Evolutionary conservation across 106 monocot species (phyloP), one percentile per base, ranked within the genome.

Genomic region (Ottelia alismoides): DNA sequence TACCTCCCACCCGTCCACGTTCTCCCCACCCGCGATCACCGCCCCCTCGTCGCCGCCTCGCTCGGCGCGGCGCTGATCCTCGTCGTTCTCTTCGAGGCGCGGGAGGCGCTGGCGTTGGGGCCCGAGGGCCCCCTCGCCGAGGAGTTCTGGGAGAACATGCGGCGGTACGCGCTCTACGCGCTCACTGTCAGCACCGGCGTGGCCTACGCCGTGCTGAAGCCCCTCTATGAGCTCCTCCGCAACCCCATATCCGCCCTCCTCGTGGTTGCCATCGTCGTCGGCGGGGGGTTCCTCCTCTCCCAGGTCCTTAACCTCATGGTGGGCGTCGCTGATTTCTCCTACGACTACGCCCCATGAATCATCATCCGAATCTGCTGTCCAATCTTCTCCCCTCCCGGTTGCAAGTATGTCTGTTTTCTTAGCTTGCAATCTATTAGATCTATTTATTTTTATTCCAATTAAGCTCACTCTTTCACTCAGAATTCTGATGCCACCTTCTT

Each of bases 81-180:
- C n/a, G n/a, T n/a, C n/a, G n/a, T n/a, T n/a, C n/a, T n/a, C n/a
- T n/a, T n/a, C n/a, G 53, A 27, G 31, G 25, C 40, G 1, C 43
- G 26, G 25, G 53, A 9, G 52, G 64, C 64, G 27, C 6, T 35
- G 64, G 64, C 53, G 19, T 28, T 80, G 29, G 84, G 90, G 14
- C 84, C 90, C 3, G 84, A 90, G 51, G 90, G 89, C 3, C 89
- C 89, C 2, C 44, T 90, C 58, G 62, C 79, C 31, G 84, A 57
- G 56, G 90, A 91, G 60, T 84, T 91, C 53, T 91, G 90, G 90
- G 90, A 91, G 47, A 91, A 91, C 62, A 52, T 91, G 75, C 65
- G 84, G 70, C 64, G 84, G 66, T 91, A 91, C 57, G 84, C 65
- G 20, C 63, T 91, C 25, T 91, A 81, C 49, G 16, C 47, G 18